Base-by-base conservation (phyloP, 1,284 basidiomycete genomes). In the Cutaneotrichosporon mucoides region DNA sequence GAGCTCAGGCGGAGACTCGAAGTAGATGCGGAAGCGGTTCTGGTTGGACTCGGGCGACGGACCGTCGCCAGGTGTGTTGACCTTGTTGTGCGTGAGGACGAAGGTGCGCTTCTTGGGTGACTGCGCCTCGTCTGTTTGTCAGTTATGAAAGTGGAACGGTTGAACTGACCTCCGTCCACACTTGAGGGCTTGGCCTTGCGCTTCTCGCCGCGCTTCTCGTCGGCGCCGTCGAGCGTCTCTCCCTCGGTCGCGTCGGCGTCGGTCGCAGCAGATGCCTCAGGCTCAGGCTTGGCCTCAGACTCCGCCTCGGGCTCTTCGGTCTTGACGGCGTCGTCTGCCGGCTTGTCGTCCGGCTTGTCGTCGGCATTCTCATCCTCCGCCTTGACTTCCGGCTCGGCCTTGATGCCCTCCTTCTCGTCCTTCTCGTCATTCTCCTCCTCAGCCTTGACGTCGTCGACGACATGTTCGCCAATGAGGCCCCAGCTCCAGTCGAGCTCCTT, bases 401-500 rank as follows among this genome's bases (percentile, higher is more conserved):
- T 69, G 44, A 61, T 60, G 10, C 62, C 62, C 15, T 61, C 56
- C 44, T 56, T 51, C 24, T 56, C 61, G 1, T 38, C 57, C 15
- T 44, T 53, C 34, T 46, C 47, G 34, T 44, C 57, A 49, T 61
- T 60, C 38, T 64, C 59, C 45, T 63, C 56, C 40, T 63, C 59
- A 2, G 52, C 60, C 56, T 63, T 66, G 42, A 59, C 24, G 24
- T 24, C 62, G 13, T 67, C 62, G 13, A 59, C 60, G 37, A 67
- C 64, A 56, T 66, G 66, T 48, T 68, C 68, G 40, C 66, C 68
- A 33, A 75, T 66, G 37, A 69, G 42, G 40, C 78, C 74, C 81
- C 81, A 81, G 36, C 65, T 68, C 81, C 79, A 82, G 6, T 66
- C 72, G 16, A 81, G 61, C 40, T 72, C 71, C 54, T 74, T 76